Evolutionary conservation across 2,329 filamentous ascomycete species (phyloP), one percentile per base, ranked within the genome.

Genomic region (Diplodia scrobiculata): DNA sequence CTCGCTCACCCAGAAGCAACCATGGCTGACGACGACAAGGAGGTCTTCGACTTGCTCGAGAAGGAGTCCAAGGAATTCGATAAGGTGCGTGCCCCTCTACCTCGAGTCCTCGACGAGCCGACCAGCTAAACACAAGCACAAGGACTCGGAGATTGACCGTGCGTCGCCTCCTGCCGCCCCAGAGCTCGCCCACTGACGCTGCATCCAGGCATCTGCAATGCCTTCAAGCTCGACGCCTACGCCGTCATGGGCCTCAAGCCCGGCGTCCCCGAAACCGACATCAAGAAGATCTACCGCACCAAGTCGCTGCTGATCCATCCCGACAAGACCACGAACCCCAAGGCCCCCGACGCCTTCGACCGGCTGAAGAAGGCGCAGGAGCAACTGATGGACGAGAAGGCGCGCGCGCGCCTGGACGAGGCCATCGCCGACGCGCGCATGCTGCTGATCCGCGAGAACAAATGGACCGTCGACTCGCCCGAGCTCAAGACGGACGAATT

Each of bases 291-390:
- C 71, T 99, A 98, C 81, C 93, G 95, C 83, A 93, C 92, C 73
- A 98, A 97, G 79, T 99, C 95, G n/a, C 89, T 99, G 66, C 88
- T 99, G 58, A 98, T 99, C 82, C 95, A 99, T 82, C 95, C 95
- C 6, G 95, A 99, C 83, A 99, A 99, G 79, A 97, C 95, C 66
- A 88, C 88, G 74, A 98, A 99, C 75, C 89, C 92, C 0, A 86
- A 84, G 58, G 95, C 95, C 0, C 94, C 95, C 3, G 95, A 98
- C 73, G 95, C 95, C 70, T 99, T 99, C 76, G 95, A 99, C 79
- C 89, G 94, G 10, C 85, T 99, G 32, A 97, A 97, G 75, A 97
- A 98, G 79, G 95, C 95, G 0, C 92, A 98, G 75, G 90, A 88
- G 1, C 87, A 91, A 72, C 86, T 99, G 4, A 89, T 96, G 82